Evolutionary conservation across 495 filamentous ascomycete species (phyloP), one percentile per base, ranked within the genome.

Genomic region (Aspergillus carlsbadensis): DNA sequence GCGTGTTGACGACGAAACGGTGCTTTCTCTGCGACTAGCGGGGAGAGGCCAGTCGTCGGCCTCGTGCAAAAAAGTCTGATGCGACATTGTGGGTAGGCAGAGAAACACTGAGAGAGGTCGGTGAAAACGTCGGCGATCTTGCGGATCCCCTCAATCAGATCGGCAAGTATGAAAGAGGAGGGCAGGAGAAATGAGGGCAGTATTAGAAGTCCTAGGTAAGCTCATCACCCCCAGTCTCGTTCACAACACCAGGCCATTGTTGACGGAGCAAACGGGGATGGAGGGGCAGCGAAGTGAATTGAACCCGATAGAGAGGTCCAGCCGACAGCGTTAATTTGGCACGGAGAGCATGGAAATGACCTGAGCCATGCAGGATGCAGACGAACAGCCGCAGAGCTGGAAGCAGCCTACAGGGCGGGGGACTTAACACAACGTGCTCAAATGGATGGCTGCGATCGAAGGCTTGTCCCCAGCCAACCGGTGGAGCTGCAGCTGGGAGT

Each of bases 1-100:
- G 57, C 66, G 68, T 5, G 74, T 76, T 48, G 74, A 74, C 17
- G 69, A 64, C 29, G 75, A 78, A 5, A 70, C 47, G 43, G 63
- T 69, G 57, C 75, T 77, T 52, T 67, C 63, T 35, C 69, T 68
- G 53, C 69, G 64, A n/a, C 63, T 59, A 8, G 62, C 57, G 17
- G 54, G 63, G 41, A 71, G 68, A 41, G 68, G 66, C 73, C 70
- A 75, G 47, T 76, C 73, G 41, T 73, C 66, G 18, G 54, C 58
- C 10, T 72, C 72, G 10, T 60, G 58, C 7, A 65, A 33, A 47
- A 55, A 53, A 26, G 57, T 47, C n/a, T 52, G 60, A 13, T 57
- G 59, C 49, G 36, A 39, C 15, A 52, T 52, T 4, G 40, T 20
- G 41, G 53, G 34, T 49, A 50, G 41, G 48, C n/a, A 49, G 48